A percentile compares a stretch with the other conserved stretches of the same genome.
Evolutionary conservation across 495 filamentous ascomycete species (phyloP).

Genomic region (Delitschia confertaspora): DNA sequence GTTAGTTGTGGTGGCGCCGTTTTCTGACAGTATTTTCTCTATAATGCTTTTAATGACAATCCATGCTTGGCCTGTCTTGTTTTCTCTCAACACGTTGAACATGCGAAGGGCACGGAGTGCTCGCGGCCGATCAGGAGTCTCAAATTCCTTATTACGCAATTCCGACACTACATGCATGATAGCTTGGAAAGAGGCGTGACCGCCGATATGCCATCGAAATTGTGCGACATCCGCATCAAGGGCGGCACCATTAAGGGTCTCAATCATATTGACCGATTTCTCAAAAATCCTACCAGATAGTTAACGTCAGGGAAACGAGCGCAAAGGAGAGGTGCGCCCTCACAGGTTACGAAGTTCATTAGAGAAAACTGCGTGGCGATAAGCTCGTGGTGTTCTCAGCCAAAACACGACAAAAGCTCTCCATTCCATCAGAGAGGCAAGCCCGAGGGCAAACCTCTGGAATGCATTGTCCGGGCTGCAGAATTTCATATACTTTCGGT

Average conservation of each 20-base stretch:
- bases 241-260: conserved; percentile 15
- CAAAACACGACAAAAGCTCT: conserved; percentile 25
- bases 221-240: conserved; percentile 21
- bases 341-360: conserved; percentile 23
- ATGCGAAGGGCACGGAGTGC: conserved; percentile 22
- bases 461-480: conserved; percentile 13
- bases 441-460: conserved; percentile 15
- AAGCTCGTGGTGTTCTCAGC: conserved; percentile 25
- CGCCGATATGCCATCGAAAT: conserved; percentile 24
- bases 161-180: no score
- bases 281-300: conserved; percentile 14
- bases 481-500: conserved; percentile 13
- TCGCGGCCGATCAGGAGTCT: conserved; percentile 22
- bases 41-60: conserved; percentile 23
- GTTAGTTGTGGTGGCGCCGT: neutral
- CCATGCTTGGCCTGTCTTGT: conserved; percentile 22
- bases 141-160: conserved; percentile 19
- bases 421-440: conserved; percentile 24
- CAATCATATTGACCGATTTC: conserved; percentile 18
- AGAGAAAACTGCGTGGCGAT: conserved; percentile 23
- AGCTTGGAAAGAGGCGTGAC: neutral
- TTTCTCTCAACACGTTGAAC: conserved; percentile 18
- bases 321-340: conserved; percentile 1
- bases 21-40: conserved; percentile 17
- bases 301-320: neutral